Evolutionary conservation across 2,329 filamentous ascomycete genomes (phyloP).

Genomic region (Gyromitra esculenta): DNA sequence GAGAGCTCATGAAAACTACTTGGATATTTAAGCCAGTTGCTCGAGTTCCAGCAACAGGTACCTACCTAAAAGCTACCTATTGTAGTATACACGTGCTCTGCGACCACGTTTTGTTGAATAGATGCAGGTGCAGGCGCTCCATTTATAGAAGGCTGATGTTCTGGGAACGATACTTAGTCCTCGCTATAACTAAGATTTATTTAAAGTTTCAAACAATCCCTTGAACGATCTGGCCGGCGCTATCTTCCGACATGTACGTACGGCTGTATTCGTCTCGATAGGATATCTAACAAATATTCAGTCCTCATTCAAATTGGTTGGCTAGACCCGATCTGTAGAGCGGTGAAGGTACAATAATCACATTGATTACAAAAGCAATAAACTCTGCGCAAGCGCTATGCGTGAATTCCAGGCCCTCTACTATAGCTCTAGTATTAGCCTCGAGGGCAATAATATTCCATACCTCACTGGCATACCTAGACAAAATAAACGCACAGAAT

Average conservation of each 20-base stretch:
- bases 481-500: constrained; percentile 2
- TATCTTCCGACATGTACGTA: neutral
- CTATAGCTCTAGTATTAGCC: neutral
- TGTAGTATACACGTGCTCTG: neutral
- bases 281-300: neutral
- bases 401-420: neutral
- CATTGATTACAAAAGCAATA: neutral
- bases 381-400: neutral
- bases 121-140: neutral
- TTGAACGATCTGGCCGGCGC: too few species aligned
- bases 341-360: neutral
- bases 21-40: neutral
- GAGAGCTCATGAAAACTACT: neutral
- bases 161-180: too few species aligned
- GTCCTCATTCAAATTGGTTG: neutral
- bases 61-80: neutral
- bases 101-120: neutral
- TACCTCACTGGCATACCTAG: neutral
- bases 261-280: neutral
- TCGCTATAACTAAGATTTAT: too few species aligned
- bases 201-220: too few species aligned
- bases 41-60: neutral
- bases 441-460: neutral
- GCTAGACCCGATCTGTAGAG: neutral
- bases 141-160: neutral